Evolutionary conservation across 345 rosid species (phyloP), one percentile per base, ranked within the genome.

Genomic region (Camelina neglecta): DNA sequence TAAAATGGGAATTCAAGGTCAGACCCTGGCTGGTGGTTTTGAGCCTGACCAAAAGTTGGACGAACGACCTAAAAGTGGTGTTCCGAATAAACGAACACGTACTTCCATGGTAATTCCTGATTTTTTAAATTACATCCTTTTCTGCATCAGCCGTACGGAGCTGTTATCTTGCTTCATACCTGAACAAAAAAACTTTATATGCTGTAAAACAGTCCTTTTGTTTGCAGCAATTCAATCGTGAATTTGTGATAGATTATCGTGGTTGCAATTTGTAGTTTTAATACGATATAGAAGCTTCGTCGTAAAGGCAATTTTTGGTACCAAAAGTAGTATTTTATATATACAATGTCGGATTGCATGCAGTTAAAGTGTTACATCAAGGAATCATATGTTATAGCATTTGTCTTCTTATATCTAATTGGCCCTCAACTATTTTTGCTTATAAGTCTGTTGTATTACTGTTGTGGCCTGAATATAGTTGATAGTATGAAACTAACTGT

Each of bases 71-170:
- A 92, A 89, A 83, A 81, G 68, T 81, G 75, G 76, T 74, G 85
- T 84, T 74, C 93, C 96, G 72, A 90, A 83, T 84, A 93, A 91
- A 82, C 91, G 98, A 61, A 87, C 98, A 57, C 96, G 99, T 76
- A 92, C 99, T 72, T 87, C 96, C 67, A 62, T 92, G 90, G 89
- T 83, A 86, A 93, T 60, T 78, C 38, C 18, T 50, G 16, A 21
- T 24, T 60, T 44, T 15, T 67, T 29, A 7, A 39, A 67, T 13
- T 29, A 60, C 24, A 39, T 60, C 54, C 9, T 49, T 65, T 65
- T 20, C 7, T 57, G 26, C 26, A 48, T 63, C 55, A 61, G 51
- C 45, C 35, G 1, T 56, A 55, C 63, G n/a, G 16, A 58, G 62
- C 53, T 51, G 41, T 49, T 49, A 59, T 65, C 56, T 58, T 58